Base-by-base conservation (phyloP, 2,329 filamentous ascomycete genomes). In the Nigrospora osmanthi region DNA sequence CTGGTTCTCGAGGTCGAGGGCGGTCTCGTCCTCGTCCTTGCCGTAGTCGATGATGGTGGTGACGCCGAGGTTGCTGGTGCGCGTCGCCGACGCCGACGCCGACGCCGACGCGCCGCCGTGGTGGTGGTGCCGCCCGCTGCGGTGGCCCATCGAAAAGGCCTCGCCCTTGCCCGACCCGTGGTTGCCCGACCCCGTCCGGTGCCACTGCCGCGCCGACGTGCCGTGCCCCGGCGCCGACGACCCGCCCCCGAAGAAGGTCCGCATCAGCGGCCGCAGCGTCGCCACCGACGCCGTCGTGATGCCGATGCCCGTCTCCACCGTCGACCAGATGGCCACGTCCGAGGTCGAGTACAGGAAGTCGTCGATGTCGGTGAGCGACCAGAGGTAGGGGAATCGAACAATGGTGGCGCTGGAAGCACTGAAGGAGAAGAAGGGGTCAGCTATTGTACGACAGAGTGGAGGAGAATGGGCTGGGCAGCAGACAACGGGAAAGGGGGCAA, bases 291-390 rank as follows among this genome's bases (percentile, higher is more conserved):
- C 60, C 9, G 68, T 65, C 1, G 60, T 63, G 35, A 71, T 67
- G 31, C 64, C 68, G 34, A 71, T 62, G 5, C 66, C 66, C 5
- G 64, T 65, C 49, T 72, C 69, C 33, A 70, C 60, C 15, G 69
- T 70, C 1, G 65, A 70, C 68, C 68, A 72, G 45, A 72, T 66
- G 15, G 67, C 67, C 6, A 71, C 56, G 40, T 69, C 67, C 15
- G 66, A 60, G 16, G 65, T 67, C 34, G 66, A 60, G 58, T 66
- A 71, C 11, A 71, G 62, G 47, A 68, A 71, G 45, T 72, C 69
- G 36, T 55, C 49, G 19, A 62, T 61, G 6, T 62, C 51, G 33
- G 58, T 58, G 12, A 72, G 52, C 5, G 57, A 49, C 30, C 60
- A 53, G 28, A 71, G 62, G 49, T 69, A 72, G 1, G 66, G 59